A percentile compares a stretch with the other conserved stretches of the same genome.
These are phyloP conservation scores for Paramyrothecium sp. DNA, from an alignment of 2,329 filamentous ascomycete species.

Conservation along the genomic window DNA sequence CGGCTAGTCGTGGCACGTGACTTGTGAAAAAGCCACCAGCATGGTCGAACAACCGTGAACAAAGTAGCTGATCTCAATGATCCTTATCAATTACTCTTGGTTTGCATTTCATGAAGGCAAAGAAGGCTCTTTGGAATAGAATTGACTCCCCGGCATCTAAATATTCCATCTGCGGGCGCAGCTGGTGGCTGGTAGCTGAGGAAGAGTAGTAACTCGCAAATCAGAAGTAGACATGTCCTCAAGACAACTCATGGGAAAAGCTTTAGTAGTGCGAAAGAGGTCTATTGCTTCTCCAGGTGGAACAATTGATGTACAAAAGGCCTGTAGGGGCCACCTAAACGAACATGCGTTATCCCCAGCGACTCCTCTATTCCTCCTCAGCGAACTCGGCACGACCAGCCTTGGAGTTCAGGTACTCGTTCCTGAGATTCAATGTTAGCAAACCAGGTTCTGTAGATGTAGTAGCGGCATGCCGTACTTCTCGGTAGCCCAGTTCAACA, in stretches of 20 bases:
- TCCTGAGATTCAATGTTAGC: slow-evolving; percentile 44
- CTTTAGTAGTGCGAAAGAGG: slow-evolving; percentile 14
- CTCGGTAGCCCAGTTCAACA: slow-evolving; percentile 89
- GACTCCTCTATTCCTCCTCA: slow-evolving; percentile 38
- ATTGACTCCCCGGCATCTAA: no score
- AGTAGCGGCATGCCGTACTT: slow-evolving; percentile 56
- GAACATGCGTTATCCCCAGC: slow-evolving; percentile 18
- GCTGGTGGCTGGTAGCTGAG: no score
- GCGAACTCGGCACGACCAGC: slow-evolving; percentile 59
- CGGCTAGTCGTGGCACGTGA: slow-evolving; percentile 15
- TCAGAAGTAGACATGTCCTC: no score
- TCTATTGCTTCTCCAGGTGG: slow-evolving; percentile 37
- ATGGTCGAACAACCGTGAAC: no score
- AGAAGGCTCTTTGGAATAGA: no score
- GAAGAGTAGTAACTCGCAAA: no score
- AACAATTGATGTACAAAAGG: slow-evolving; percentile 41
- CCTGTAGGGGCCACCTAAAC: slow-evolving; percentile 26
- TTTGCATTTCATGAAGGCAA: no score
- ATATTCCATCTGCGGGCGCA: no score
- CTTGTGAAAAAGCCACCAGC: rapidly evolving
- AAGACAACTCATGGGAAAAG: no score
- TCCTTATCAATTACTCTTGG: no score
- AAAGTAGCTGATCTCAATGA: no score
- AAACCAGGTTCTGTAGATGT: neutral
- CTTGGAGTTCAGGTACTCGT: slow-evolving; percentile 82